Conservation (phyloP, 2,329 filamentous ascomycete species). For the Fusarium circinatum region DNA sequence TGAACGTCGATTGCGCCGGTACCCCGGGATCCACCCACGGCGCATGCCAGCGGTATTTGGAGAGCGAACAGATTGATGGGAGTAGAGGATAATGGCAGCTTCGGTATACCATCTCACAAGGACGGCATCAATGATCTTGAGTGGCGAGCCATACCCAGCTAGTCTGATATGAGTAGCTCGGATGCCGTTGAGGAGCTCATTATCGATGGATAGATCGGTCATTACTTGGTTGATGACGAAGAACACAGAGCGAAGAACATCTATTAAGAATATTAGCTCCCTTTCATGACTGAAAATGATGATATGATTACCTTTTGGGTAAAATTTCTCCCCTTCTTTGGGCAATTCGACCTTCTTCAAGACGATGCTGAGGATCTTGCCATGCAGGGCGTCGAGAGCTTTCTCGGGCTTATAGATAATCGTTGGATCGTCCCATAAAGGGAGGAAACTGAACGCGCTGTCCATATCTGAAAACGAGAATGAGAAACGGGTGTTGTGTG, state of each 20-base stretch:
- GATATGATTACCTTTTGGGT: neutral
- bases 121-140: neutral
- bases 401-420: constrained; percentile 23
- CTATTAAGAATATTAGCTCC: neutral
- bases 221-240: neutral
- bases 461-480: constrained; percentile 27
- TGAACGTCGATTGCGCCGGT: neutral
- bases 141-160: neutral
- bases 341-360: neutral
- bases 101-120: constrained; percentile 11
- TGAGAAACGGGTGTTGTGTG: neutral
- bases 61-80: neutral
- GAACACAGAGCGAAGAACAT: neutral
- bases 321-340: neutral
- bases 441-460: constrained; percentile 37
- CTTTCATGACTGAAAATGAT: neutral
- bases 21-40: neutral
- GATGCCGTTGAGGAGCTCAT: constrained; percentile 1
- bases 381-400: constrained; percentile 4
- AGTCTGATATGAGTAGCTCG: neutral
- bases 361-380: neutral
- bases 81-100: neutral
- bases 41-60: neutral
- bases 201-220: constrained; percentile 2
- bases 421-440: constrained; percentile 33